Evolutionary conservation across 768 basidiomycete genomes (phyloP).

Genomic region (Boletus insuetus): DNA sequence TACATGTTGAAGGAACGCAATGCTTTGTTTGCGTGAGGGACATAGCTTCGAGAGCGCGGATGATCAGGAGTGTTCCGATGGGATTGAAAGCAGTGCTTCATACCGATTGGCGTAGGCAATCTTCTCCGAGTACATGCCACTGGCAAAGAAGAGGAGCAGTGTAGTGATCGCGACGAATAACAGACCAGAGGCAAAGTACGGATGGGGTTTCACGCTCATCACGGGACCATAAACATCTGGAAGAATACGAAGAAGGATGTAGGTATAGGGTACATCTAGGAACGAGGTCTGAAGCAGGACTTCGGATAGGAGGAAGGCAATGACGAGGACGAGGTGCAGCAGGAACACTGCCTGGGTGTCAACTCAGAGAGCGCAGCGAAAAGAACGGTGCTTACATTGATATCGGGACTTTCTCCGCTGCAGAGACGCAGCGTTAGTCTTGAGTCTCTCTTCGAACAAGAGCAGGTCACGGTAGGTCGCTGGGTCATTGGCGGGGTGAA

Average conservation of each 20-base stretch:
- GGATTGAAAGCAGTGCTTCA: slow-evolving; percentile 29
- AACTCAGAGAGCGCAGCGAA: slow-evolving; percentile 17
- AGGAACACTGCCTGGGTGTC: slow-evolving; percentile 62
- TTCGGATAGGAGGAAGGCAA: slow-evolving; percentile 71
- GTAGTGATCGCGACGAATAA: slow-evolving; percentile 89
- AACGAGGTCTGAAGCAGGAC: slow-evolving; percentile 69
- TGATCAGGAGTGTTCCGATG: slow-evolving; percentile 15
- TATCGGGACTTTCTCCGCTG: slow-evolving; percentile 79
- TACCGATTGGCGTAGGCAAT: slow-evolving; percentile 95
- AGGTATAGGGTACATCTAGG: slow-evolving; percentile 59
- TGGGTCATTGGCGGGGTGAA: slow-evolving; percentile 66
- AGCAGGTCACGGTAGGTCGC: slow-evolving; percentile 86
- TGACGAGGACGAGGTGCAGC: slow-evolving; percentile 60
- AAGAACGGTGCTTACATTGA: slow-evolving; percentile 54
- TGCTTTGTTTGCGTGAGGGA: slow-evolving; percentile 91
- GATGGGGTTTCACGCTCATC: slow-evolving; percentile 49
- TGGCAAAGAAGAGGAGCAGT: slow-evolving; percentile 91
- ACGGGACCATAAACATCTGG: slow-evolving; percentile 49
- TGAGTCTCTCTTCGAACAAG: slow-evolving; percentile 94
- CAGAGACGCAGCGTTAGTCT: slow-evolving; percentile 83
- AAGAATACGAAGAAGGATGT: slow-evolving; percentile 44
- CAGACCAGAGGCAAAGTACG: slow-evolving; percentile 75
- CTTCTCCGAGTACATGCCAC: slow-evolving; percentile 94
- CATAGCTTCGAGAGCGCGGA: slow-evolving; percentile 60
- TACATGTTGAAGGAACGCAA: slow-evolving; percentile 95